Conservation (phyloP, 1,139 yeast species). For the Protomyces inundatus region DNA sequence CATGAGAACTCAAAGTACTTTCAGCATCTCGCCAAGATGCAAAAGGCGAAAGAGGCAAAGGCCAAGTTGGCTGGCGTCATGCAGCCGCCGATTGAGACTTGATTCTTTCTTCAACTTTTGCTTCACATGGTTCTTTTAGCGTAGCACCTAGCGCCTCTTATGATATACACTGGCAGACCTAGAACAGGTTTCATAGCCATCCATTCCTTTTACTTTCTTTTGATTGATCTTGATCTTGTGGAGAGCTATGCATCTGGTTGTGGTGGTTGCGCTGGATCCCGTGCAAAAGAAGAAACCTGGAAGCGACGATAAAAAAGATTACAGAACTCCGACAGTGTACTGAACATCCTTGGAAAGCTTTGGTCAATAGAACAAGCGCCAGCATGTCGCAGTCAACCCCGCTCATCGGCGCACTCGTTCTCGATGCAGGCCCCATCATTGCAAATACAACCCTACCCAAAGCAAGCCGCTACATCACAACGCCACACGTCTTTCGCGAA, state of each 20-base stretch:
- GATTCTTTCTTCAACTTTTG: not conserved
- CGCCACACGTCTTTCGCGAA: constrained; percentile 87
- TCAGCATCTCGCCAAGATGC: constrained; percentile 23
- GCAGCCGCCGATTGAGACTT: not conserved
- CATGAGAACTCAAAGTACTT: constrained; percentile 53
- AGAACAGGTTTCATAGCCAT: too few relatives aligned
- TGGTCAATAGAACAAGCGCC: too few relatives aligned
- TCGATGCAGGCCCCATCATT: constrained; percentile 93
- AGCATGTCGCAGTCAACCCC: not conserved
- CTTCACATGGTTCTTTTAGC: not conserved
- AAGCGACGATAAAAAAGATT: too few relatives aligned
- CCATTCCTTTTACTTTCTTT: too few relatives aligned
- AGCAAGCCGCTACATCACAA: constrained; percentile 69
- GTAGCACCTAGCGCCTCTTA: not conserved
- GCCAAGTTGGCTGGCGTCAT: not conserved
- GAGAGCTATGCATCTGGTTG: too few relatives aligned
- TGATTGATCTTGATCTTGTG: too few relatives aligned
- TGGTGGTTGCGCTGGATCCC: too few relatives aligned
- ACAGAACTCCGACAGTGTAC: too few relatives aligned
- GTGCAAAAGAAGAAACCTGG: too few relatives aligned
- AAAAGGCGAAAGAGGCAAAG: constrained; percentile 21
- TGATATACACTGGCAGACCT: too few relatives aligned
- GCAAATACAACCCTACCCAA: constrained; percentile 49
- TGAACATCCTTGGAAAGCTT: too few relatives aligned
- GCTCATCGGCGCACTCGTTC: constrained; percentile 47